Base-by-base conservation (phyloP, 768 basidiomycete genomes). In the Phlegmacium glaucopus region DNA sequence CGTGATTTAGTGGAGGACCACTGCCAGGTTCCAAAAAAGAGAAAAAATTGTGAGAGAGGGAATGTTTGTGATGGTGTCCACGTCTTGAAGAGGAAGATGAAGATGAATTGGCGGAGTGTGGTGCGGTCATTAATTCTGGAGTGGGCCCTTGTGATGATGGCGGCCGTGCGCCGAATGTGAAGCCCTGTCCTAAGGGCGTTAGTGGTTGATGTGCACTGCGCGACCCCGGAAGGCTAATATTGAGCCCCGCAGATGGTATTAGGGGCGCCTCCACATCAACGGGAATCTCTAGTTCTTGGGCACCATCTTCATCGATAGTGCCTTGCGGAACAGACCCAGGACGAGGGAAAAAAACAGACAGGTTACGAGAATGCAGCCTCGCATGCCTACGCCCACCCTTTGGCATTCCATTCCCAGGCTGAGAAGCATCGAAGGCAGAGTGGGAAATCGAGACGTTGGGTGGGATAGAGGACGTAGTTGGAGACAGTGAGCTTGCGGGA, bases 1-100 rank as follows among this genome's bases (percentile, higher is more conserved):
- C 34, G 9, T 37, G 39, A 26, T 43, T 58, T 40, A 55, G 55
- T 10, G 54, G 35, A 12, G 37, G 30, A 27, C 44, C 43, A n/a
- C 22, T 44, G 22, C 82, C 83, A 1, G 92, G 92, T 55, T 94
- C 92, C 36, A 97, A 83, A 61, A 96, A 96, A 0, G 92, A 93
- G 68, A 95, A 95, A 67, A 96, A 94, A 58, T 90, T 92, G 63
- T 96, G 93, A 1, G 93, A 95, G 9, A 94, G 66, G 0, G 92
- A 95, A 64, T 95, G 94, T 65, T 93, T 92, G 60, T 95, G 94
- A 66, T 96, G 87, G 59, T 92, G 90, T 0, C 90, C 90, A 34
- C 87, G 68, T 29, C 82, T 72, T 9, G 72, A 69, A 3, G 75
- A 55, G 0, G 71, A 56, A 1, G 67, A 60, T 9, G 69, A 58